phyloP scores from a whole-genome alignment of 768 basidiomycete species.

The Suillus hirtellus region DNA sequence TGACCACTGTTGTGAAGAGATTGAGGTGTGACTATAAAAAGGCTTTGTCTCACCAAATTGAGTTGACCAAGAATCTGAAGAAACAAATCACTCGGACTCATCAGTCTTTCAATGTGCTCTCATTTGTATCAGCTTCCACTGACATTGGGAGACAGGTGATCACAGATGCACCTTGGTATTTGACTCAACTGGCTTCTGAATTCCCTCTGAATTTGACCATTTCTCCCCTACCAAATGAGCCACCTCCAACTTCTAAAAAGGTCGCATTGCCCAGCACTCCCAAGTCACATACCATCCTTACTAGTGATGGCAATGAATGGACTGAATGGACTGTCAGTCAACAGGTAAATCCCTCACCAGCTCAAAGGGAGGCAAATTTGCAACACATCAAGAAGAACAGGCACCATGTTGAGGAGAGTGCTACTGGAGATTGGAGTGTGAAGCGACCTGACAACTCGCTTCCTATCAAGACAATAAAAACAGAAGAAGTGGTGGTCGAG shows the following conservation, averaged over 20 bases:
- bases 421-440: constrained; percentile 30
- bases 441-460: constrained; percentile 12
- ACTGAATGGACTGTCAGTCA: constrained; percentile 28
- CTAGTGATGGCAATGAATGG: constrained; percentile 7
- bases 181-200: constrained; percentile 19
- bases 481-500: constrained; percentile 23
- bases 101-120: constrained; percentile 16
- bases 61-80: constrained; percentile 20
- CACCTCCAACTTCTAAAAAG: constrained; percentile 12
- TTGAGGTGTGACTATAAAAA: constrained; percentile 8
- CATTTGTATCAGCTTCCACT: constrained; percentile 12
- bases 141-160: constrained; percentile 18
- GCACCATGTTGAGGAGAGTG: constrained; percentile 26
- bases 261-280: constrained; percentile 19
- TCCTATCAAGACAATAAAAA: constrained; percentile 17
- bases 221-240: neutral
- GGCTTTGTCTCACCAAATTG: constrained; percentile 6
- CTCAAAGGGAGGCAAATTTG: constrained; percentile 30
- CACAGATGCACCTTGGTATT: constrained; percentile 12
- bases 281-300: constrained; percentile 27
- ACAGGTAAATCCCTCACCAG: constrained; percentile 21
- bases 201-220: constrained; percentile 6
- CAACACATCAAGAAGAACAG: constrained; percentile 32
- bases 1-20: no score
- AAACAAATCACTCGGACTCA: constrained; percentile 2